Percentiles rank a stretch among this genome's conserved stretches.
Evolutionary conservation across 2,329 filamentous ascomycete species (phyloP).

Genomic region (Stromatinia cepivora): DNA sequence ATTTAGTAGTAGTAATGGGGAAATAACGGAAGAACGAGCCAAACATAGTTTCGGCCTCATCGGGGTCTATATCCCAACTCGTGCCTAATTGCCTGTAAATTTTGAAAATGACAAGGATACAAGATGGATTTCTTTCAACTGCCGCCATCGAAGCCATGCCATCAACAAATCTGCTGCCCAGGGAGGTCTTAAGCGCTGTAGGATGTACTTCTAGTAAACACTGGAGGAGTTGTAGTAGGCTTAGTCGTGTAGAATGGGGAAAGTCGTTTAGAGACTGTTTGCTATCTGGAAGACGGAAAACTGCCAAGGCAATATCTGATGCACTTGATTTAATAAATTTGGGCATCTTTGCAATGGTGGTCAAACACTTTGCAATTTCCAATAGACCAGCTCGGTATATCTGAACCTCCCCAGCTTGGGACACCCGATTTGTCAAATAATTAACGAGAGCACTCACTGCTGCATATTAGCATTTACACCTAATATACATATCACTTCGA

Average conservation of each 20-base stretch:
- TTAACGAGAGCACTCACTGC: constrained; percentile 31
- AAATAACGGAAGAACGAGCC: constrained; percentile 38
- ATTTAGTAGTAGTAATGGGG: constrained; percentile 34
- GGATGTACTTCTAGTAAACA: constrained; percentile 28
- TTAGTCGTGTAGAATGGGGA: constrained; percentile 30
- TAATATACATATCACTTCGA: not conserved
- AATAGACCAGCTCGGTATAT: constrained; percentile 23
- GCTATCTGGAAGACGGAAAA: constrained; percentile 16
- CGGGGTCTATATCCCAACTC: constrained; percentile 28
- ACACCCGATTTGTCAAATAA: constrained; percentile 29
- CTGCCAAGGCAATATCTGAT: constrained; percentile 6
- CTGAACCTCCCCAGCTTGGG: constrained; percentile 17
- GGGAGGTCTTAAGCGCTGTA: constrained; percentile 27
- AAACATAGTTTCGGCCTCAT: constrained; percentile 31
- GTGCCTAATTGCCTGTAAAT: constrained; percentile 33
- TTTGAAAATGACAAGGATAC: constrained; percentile 34
- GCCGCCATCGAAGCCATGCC: constrained; percentile 34
- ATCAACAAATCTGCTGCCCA: constrained; percentile 29
- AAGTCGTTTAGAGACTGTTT: constrained; percentile 24
- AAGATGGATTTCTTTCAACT: constrained; percentile 37
- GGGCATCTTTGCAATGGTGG: constrained; percentile 19
- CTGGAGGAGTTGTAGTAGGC: constrained; percentile 31
- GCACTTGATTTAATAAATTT: constrained; percentile 17
- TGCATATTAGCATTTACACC: constrained; percentile 7
- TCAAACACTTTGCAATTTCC: constrained; percentile 21